Conservation (phyloP, 202 grass and related monocot species). For the Eragrostis tef region DNA sequence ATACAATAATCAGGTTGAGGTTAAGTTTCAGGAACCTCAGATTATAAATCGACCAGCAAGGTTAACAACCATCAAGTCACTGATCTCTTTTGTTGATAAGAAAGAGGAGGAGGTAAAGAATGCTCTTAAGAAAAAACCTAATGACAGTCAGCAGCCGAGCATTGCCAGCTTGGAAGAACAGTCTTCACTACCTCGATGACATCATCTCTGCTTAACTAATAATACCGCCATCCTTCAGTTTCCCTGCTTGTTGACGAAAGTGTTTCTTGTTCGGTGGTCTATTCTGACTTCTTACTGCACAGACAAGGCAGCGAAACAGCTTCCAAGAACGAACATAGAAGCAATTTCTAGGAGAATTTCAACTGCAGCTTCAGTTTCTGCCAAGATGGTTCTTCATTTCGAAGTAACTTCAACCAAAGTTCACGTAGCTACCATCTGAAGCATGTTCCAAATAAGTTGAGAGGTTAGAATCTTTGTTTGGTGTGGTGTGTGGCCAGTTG, state of each 20-base stretch:
- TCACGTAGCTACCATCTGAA: constrained; percentile 48
- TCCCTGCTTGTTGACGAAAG: neutral
- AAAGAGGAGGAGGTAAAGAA: constrained; percentile 85
- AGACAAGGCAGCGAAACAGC: neutral
- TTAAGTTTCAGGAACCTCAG: constrained; percentile 43
- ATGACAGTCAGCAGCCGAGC: constrained; percentile 44
- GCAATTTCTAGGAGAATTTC: constrained; percentile 22
- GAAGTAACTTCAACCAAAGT: constrained; percentile 26
- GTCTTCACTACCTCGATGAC: constrained; percentile 38
- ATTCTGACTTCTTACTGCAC: constrained; percentile 4
- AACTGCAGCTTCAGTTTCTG: constrained; percentile 40
- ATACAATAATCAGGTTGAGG: constrained; percentile 60
- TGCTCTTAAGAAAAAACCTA: constrained; percentile 73
- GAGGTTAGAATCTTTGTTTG: constrained; percentile 48
- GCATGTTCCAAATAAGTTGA: constrained; percentile 38
- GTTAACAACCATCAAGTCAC: constrained; percentile 67
- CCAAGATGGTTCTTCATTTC: constrained; percentile 17
- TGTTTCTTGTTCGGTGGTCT: constrained; percentile 5
- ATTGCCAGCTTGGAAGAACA: constrained; percentile 31
- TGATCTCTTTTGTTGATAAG: constrained; percentile 83
- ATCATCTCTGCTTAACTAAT: constrained; percentile 4
- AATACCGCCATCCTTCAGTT: neutral
- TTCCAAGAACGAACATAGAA: constrained; percentile 10
- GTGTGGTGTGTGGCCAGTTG: constrained; percentile 39
- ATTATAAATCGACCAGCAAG: constrained; percentile 53